A percentile compares a stretch with the other conserved stretches of the same genome.
Evolutionary conservation across 768 basidiomycete species (phyloP).

Genomic region (Tephrocybe rancida): DNA sequence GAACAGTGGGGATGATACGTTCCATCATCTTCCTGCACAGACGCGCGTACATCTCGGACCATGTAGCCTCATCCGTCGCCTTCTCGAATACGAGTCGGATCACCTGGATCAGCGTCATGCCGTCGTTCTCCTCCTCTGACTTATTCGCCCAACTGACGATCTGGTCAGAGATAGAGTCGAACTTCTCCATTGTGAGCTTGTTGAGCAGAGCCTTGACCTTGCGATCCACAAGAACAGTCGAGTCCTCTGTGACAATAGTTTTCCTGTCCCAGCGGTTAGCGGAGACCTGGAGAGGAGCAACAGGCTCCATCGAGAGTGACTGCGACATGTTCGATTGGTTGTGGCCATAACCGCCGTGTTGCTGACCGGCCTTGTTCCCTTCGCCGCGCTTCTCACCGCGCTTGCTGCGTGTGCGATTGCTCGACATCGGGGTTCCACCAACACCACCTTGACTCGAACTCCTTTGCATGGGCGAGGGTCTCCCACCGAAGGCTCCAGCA

Average conservation of each 20-base stretch:
- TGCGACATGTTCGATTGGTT: conserved; percentile 29
- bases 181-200: conserved; percentile 96
- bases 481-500: conserved; percentile 46
- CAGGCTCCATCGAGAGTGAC: conserved; percentile 53
- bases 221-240: conserved; percentile 86
- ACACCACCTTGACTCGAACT: conserved; percentile 69
- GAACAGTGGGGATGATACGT: conserved; percentile 83
- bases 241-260: conserved; percentile 49
- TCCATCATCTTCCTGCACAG: conserved; percentile 97
- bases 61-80: conserved; percentile 93
- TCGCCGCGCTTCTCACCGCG: conserved; percentile 82
- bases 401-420: conserved; percentile 73
- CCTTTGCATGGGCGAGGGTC: conserved; percentile 64
- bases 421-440: conserved; percentile 47
- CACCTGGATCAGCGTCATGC: conserved; percentile 92
- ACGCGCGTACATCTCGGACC: conserved; percentile 98
- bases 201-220: conserved; percentile 93
- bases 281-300: conserved; percentile 76
- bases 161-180: conserved; percentile 94
- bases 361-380: conserved; percentile 43
- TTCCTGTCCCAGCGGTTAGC: conserved; percentile 85
- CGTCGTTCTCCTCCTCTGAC: conserved; percentile 90
- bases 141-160: conserved; percentile 96
- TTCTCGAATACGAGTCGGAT: conserved; percentile 97
- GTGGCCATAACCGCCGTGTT: conserved; percentile 33